Evolutionary conservation across 306 rosid genomes (phyloP), one percentile per base, ranked within the genome.

Genomic region (Lathyrus tuberosus): DNA sequence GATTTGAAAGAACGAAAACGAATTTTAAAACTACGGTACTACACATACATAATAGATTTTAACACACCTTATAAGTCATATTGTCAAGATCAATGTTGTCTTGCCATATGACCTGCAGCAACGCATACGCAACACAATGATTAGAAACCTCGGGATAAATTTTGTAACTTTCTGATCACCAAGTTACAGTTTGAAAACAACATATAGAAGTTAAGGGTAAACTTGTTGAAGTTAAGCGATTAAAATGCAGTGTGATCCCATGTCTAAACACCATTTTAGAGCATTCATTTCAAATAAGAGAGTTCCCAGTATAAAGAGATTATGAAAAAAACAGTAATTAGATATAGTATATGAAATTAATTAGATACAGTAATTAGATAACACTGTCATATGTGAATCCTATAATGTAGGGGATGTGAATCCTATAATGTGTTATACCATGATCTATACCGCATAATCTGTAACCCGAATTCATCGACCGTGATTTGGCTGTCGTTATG

Each of bases 41-140:
- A 64, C 6, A 28, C 31, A 28, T 3, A 10, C n/a, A 17, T 20
- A 63, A 48, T 63, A 62, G 14, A 42, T 2, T 9, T 59, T 30
- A 56, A 58, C 80, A 37, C 63, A 92, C 96, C 98, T 92, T 92
- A 61, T 92, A 92, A 35, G 96, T 92, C 98, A 92, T 89, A 79
- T 79, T 85, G 80, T 92, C 98, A 12, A 88, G 96, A 83, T 89
- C 96, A 31, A 89, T 75, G 51, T 77, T 75, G 75, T 87, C 98
- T 78, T 92, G 96, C 96, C 95, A 92, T 62, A 65, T 43, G 59
- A 74, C 88, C 98, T 89, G 91, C 78, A 74, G 51, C 53, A 52
- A 65, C 51, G 76, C 58, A 83, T 35, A 30, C 52, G 47, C 6
- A 52, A 15, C 14, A 9, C 57, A 65, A 48, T 2, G 66, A 56